These are phyloP conservation scores for Entomortierella parvispora DNA, from an alignment of 192 early-diverging fungal genomes.

Conservation along the genomic window DNA sequence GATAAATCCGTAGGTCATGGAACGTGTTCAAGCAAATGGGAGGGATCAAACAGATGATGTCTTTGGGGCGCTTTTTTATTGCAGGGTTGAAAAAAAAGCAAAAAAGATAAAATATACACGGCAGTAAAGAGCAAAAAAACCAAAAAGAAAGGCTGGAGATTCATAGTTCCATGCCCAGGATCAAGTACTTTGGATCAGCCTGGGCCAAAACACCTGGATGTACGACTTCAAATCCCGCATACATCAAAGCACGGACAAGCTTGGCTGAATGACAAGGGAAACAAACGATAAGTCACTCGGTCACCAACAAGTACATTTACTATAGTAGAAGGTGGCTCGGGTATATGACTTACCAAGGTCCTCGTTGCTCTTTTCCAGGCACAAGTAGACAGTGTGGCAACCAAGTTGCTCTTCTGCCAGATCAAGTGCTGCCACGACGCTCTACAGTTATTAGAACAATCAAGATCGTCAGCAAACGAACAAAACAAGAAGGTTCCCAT, in stretches of 20 bases:
- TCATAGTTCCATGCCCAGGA: constrained; percentile 42
- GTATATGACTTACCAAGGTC: constrained; percentile 33
- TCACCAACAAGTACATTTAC: too few relatives aligned
- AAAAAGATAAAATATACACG: too few relatives aligned
- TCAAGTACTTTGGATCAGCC: constrained; percentile 40
- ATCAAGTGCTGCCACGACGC: constrained; percentile 42
- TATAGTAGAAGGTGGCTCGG: too few relatives aligned
- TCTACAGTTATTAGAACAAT: constrained; percentile 1
- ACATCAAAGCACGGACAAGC: constrained; percentile 68
- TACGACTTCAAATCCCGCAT: constrained; percentile 69
- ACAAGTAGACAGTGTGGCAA: constrained; percentile 28
- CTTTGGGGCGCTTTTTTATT: too few relatives aligned
- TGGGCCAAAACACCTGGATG: constrained; percentile 42
- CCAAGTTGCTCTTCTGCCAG: constrained; percentile 44
- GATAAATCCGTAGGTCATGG: background rate
- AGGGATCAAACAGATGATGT: too few relatives aligned
- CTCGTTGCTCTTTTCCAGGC: constrained; percentile 43
- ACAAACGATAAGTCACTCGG: too few relatives aligned
- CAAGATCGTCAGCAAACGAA: background rate
- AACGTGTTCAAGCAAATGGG: background rate
- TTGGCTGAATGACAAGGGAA: constrained; percentile 25
- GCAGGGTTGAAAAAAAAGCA: too few relatives aligned
- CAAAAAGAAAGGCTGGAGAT: background rate
- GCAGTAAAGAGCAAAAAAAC: background rate
- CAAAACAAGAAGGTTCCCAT: background rate